phyloP scores from a whole-genome alignment of 495 filamentous ascomycete genomes.

The Aspergillus sclerotiicarbonarius region DNA sequence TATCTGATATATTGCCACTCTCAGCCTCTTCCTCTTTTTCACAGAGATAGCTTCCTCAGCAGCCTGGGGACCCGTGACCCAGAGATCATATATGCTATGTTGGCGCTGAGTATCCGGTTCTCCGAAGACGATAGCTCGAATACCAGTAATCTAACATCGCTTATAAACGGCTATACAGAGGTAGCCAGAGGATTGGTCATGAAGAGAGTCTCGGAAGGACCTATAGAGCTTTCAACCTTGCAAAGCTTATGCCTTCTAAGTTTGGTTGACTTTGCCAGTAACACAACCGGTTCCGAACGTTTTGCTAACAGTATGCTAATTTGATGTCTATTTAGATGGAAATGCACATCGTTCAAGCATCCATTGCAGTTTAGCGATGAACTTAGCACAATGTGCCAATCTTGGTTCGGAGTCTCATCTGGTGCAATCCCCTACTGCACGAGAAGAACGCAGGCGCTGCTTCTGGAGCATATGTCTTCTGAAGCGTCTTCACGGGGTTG shows the following conservation, averaged over 20 bases:
- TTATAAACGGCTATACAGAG: constrained; percentile 39
- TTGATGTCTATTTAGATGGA: constrained; percentile 30
- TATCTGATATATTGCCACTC: constrained; percentile 47
- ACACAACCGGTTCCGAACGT: neutral
- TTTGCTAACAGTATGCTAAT: neutral
- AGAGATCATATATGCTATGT: constrained; percentile 42
- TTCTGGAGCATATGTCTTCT: constrained; percentile 51
- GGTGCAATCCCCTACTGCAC: constrained; percentile 17
- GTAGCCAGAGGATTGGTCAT: constrained; percentile 42
- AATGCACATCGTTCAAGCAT: constrained; percentile 48
- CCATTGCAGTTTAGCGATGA: constrained; percentile 48
- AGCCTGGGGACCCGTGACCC: constrained; percentile 35
- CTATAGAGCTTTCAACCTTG: constrained; percentile 47
- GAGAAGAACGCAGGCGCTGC: constrained; percentile 46
- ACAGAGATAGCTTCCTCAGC: constrained; percentile 33
- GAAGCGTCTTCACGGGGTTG: constrained; percentile 44
- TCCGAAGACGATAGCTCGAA: constrained; percentile 19
- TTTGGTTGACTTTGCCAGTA: constrained; percentile 49
- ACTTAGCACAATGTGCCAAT: constrained; percentile 44
- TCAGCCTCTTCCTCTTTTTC: constrained; percentile 47
- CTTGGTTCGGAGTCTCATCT: constrained; percentile 33
- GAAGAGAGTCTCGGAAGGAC: constrained; percentile 43
- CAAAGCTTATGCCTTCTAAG: constrained; percentile 47
- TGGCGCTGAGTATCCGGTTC: constrained; percentile 41
- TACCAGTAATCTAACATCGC: constrained; percentile 12